Evolutionary conservation across 108 stramenopile genomes (phyloP).

Genomic region (Pseudonitzschia delicatissima): DNA sequence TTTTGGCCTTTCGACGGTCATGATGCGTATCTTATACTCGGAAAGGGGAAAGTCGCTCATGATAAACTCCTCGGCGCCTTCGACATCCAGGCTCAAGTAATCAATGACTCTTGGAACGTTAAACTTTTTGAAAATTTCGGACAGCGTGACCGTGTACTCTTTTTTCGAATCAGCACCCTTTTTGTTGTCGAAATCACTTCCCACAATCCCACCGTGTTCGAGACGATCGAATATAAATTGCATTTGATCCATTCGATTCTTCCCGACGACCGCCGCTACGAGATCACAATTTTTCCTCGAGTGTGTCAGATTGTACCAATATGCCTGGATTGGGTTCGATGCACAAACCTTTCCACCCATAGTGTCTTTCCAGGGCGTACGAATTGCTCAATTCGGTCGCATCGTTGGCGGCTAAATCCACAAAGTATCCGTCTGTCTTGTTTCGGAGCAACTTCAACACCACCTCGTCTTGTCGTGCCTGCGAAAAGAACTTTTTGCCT

Average conservation of each 20-base stretch:
- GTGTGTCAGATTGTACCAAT: constrained; percentile 51
- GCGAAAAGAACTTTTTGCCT: constrained; percentile 30
- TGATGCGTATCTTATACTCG: constrained; percentile 40
- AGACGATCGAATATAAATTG: constrained; percentile 27
- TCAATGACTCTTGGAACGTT: constrained; percentile 52
- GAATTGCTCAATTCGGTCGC: constrained; percentile 45
- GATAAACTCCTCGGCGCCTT: constrained; percentile 63
- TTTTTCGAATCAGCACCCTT: constrained; percentile 7
- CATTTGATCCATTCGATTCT: constrained; percentile 33
- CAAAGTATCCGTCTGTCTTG: constrained; percentile 45
- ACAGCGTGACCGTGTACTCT: constrained; percentile 42
- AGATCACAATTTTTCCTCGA: constrained; percentile 32
- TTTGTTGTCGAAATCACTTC: constrained; percentile 51
- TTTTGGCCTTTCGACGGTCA: constrained; percentile 58
- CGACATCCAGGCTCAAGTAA: constrained; percentile 61
- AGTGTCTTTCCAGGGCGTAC: constrained; percentile 36
- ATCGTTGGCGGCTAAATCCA: constrained; percentile 67
- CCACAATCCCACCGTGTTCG: constrained; percentile 52
- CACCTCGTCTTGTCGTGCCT: constrained; percentile 49
- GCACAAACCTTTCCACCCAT: constrained; percentile 50
- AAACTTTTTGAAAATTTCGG: constrained; percentile 42
- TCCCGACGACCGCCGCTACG: constrained; percentile 47
- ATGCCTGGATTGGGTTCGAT: constrained; percentile 50
- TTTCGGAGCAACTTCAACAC: constrained; percentile 28
- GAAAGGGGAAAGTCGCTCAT: constrained; percentile 59